These are phyloP conservation scores for Diaporthe velutina DNA, from an alignment of 2,329 filamentous ascomycete genomes.

Conservation along the genomic window DNA sequence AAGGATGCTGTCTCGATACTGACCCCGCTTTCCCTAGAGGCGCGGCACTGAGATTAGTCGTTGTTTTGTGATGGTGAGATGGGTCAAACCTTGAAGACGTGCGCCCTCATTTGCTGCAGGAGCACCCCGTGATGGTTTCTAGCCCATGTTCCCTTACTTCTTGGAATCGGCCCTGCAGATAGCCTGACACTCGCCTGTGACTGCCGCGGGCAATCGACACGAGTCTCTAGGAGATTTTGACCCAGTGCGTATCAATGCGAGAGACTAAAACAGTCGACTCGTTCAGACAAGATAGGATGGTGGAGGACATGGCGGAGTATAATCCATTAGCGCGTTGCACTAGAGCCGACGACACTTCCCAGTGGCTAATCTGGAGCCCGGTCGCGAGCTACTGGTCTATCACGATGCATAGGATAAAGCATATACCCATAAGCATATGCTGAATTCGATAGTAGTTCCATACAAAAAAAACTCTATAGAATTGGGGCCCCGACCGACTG, in stretches of 20 bases:
- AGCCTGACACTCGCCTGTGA: neutral
- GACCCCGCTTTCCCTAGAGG: conserved; percentile 20
- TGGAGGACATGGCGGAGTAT: neutral
- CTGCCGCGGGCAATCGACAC: neutral
- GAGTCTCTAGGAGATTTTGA: neutral
- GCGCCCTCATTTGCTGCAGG: neutral
- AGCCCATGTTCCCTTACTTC: neutral
- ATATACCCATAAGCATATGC: neutral
- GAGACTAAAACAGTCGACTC: too few species aligned
- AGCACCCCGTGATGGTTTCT: neutral
- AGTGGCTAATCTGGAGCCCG: neutral
- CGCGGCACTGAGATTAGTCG: neutral
- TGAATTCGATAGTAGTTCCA: neutral
- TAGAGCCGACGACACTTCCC: neutral
- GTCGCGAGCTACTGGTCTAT: neutral
- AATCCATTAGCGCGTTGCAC: neutral
- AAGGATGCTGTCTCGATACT: neutral
- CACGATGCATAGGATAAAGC: conserved; percentile 6
- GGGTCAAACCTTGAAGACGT: neutral
- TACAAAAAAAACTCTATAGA: neutral
- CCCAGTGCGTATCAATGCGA: neutral
- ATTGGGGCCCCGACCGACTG: neutral
- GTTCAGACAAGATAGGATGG: neutral
- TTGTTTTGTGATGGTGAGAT: neutral
- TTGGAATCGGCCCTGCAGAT: neutral